phyloP scores from a whole-genome alignment of 2,329 filamentous ascomycete species.

The Pseudonectria buxi region DNA sequence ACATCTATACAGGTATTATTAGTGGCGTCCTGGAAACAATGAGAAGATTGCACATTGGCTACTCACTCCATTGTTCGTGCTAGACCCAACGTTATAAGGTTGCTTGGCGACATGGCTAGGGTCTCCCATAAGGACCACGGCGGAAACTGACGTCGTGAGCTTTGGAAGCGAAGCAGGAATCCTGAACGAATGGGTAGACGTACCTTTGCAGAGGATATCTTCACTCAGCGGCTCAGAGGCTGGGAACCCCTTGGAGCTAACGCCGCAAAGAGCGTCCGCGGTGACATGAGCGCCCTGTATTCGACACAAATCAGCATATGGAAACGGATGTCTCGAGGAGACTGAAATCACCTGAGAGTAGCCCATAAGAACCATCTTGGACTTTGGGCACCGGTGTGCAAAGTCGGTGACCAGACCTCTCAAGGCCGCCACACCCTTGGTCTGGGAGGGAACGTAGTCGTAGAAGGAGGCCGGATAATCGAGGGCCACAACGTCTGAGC shows the following conservation, averaged over 20 bases:
- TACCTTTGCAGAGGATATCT: conserved; percentile 8
- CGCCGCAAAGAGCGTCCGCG: conserved; percentile 17
- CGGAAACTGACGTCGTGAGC: conserved; percentile 7
- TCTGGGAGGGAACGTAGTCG: conserved; percentile 14
- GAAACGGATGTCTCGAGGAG: rapidly evolving
- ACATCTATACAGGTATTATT: conserved; percentile 5
- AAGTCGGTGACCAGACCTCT: conserved; percentile 5
- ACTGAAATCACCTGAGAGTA: conserved; percentile 12
- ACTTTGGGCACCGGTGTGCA: conserved; percentile 8
- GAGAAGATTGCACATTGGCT: no score
- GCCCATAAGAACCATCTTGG: conserved; percentile 17
- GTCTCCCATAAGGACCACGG: conserved; percentile 18
- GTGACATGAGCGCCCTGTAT: conserved; percentile 16
- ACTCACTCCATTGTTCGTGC: conserved; percentile 13
- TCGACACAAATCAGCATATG: background rate
- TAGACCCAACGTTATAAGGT: conserved; percentile 12
- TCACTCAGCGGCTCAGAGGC: conserved; percentile 7
- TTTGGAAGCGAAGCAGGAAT: no score
- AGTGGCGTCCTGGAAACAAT: no score
- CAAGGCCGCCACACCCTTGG: conserved; percentile 9
- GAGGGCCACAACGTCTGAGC: conserved; percentile 8
- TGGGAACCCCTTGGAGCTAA: conserved; percentile 14
- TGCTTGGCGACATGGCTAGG: conserved; percentile 15
- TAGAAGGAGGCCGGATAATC: conserved; percentile 12
- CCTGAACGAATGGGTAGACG: background rate